These are phyloP conservation scores for Mucor racemosus DNA, from an alignment of 371 early-diverging fungal genomes.

Conservation along the genomic window DNA sequence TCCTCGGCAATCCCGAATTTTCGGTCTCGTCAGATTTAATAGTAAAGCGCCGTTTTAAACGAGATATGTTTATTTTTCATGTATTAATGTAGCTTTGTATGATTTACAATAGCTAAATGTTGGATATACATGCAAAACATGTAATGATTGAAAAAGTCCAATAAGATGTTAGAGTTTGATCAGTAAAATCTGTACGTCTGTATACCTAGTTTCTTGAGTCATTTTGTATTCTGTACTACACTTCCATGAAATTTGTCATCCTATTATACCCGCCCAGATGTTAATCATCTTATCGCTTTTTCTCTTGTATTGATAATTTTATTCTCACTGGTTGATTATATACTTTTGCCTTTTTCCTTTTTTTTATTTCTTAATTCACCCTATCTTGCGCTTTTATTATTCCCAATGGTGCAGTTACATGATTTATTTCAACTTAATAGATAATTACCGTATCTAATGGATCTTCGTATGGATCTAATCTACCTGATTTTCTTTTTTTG, in stretches of 20 bases:
- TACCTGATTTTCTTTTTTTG: no score
- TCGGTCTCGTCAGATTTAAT: not conserved
- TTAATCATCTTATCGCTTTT: not conserved
- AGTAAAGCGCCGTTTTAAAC: not conserved
- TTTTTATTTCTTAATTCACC: not conserved
- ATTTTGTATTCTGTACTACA: not conserved
- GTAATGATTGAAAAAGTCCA: not conserved
- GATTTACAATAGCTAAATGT: not conserved
- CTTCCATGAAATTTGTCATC: not conserved
- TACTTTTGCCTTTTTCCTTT: not conserved
- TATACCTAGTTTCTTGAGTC: not conserved
- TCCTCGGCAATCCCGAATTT: not conserved
- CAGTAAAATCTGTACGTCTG: not conserved
- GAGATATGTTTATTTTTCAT: not conserved
- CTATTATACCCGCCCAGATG: not conserved
- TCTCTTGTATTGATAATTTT: not conserved
- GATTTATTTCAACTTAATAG: no score
- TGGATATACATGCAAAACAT: not conserved
- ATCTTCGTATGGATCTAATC: no score
- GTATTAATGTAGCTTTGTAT: not conserved
- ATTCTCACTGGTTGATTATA: not conserved
- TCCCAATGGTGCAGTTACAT: no score
- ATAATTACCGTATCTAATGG: no score
- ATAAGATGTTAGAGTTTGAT: not conserved
- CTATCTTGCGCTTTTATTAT: not conserved